These are phyloP conservation scores for Beauveria sp. DNA, from an alignment of 2,329 filamentous ascomycete genomes.

Conservation along the genomic window DNA sequence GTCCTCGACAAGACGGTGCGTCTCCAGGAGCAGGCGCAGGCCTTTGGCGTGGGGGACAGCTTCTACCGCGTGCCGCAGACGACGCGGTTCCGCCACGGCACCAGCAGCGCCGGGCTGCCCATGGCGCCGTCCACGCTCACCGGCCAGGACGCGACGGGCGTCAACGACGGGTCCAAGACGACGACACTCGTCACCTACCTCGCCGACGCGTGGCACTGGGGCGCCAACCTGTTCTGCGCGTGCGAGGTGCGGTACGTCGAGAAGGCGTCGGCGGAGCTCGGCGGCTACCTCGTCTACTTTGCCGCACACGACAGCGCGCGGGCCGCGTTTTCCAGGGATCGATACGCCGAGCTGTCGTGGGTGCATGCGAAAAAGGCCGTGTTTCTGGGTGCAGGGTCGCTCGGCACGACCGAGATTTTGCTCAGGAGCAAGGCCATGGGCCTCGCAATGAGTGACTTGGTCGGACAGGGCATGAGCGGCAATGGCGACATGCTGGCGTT, in stretches of 20 bases:
- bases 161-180: slow-evolving; percentile 63
- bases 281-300: slow-evolving; percentile 57
- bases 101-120: slow-evolving; percentile 56
- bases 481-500: slow-evolving; percentile 61
- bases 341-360: slow-evolving; percentile 56
- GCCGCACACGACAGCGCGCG: slow-evolving; percentile 55
- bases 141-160: slow-evolving; percentile 55
- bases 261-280: slow-evolving; percentile 34
- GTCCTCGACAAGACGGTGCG: slow-evolving; percentile 49
- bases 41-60: slow-evolving; percentile 41
- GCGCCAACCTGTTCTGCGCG: slow-evolving; percentile 63
- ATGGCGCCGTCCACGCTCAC: slow-evolving; percentile 54
- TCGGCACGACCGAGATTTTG: slow-evolving; percentile 60
- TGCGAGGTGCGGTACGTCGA: slow-evolving; percentile 58
- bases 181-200: slow-evolving; percentile 60
- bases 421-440: slow-evolving; percentile 53
- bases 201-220: slow-evolving; percentile 64
- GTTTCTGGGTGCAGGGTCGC: slow-evolving; percentile 57
- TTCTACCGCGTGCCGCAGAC: slow-evolving; percentile 54
- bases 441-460: slow-evolving; percentile 45
- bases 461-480: slow-evolving; percentile 55
- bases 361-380: slow-evolving; percentile 57
- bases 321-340: slow-evolving; percentile 43
- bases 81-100: slow-evolving; percentile 52
- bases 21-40: slow-evolving; percentile 48